Percentiles rank a stretch among this genome's conserved stretches.
These are phyloP conservation scores for Ceratonia siliqua DNA, from an alignment of 306 rosid genomes.

Conservation along the genomic window DNA sequence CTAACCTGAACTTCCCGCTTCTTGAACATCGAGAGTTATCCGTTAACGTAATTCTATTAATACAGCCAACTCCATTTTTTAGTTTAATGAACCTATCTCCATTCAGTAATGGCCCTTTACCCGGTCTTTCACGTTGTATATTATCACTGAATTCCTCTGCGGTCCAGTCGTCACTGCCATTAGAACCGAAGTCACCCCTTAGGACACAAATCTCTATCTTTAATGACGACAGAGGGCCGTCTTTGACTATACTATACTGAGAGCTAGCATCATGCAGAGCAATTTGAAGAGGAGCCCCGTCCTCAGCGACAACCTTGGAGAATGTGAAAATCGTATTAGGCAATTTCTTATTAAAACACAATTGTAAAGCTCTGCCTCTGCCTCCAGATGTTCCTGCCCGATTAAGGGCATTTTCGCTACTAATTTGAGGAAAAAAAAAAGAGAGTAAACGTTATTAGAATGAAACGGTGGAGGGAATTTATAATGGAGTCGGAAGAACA, in stretches of 20 bases:
- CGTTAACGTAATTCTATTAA: slow-evolving; percentile 24
- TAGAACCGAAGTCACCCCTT: slow-evolving; percentile 40
- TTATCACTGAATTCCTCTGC: slow-evolving; percentile 39
- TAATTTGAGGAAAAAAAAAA: slow-evolving; percentile 13
- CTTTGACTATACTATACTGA: not conserved
- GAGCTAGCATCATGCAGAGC: slow-evolving; percentile 35
- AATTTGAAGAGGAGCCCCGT: slow-evolving; percentile 27
- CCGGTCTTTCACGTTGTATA: slow-evolving; percentile 32
- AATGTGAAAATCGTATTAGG: slow-evolving; percentile 37
- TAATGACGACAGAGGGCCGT: slow-evolving; percentile 30
- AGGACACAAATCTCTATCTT: slow-evolving; percentile 45
- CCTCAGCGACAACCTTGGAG: slow-evolving; percentile 24
- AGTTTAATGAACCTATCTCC: slow-evolving; percentile 31
- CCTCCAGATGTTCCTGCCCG: slow-evolving; percentile 21
- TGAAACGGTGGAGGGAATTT: not conserved
- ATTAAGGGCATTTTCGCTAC: not conserved
- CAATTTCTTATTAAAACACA: slow-evolving; percentile 37
- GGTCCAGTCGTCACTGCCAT: slow-evolving; percentile 50
- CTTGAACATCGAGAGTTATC: slow-evolving; percentile 46
- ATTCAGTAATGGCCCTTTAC: slow-evolving; percentile 41
- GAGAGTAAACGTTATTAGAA: not conserved
- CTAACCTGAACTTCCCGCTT: slow-evolving; percentile 46
- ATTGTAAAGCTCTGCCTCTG: slow-evolving; percentile 34
- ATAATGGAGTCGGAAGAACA: not conserved
- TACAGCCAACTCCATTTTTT: slow-evolving; percentile 33